Conservation (phyloP, 1,284 basidiomycete species). For the Ustilago crameri region DNA sequence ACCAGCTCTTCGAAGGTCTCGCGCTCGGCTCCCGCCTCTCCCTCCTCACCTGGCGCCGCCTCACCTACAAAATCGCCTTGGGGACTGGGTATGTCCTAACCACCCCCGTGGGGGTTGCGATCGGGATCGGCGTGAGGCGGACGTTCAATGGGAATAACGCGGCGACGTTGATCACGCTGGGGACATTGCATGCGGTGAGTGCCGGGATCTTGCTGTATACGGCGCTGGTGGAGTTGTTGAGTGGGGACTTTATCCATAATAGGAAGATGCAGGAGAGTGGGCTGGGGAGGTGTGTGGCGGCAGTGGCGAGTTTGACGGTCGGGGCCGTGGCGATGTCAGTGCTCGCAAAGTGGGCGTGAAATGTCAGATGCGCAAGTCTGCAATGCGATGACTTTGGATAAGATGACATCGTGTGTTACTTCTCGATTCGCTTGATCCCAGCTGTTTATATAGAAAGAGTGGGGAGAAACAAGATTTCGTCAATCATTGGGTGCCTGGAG, state of each 20-base stretch:
- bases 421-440: no score
- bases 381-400: no score
- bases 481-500: no score
- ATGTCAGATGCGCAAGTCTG: no score
- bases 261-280: constrained; percentile 22
- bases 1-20: constrained; percentile 56
- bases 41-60: constrained; percentile 34
- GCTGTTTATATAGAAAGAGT: no score
- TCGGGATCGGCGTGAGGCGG: constrained; percentile 82
- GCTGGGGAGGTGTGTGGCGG: constrained; percentile 14
- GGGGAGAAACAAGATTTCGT: no score
- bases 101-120: constrained; percentile 73
- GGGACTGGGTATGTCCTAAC: constrained; percentile 52
- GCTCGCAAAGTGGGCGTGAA: constrained; percentile 39
- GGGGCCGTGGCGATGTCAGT: constrained; percentile 45
- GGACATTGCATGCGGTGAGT: constrained; percentile 84
- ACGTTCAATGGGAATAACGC: constrained; percentile 83
- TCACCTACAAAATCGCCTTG: constrained; percentile 53
- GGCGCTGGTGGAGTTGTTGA: constrained; percentile 81
- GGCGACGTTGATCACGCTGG: constrained; percentile 81
- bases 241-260: constrained; percentile 43
- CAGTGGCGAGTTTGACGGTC: constrained; percentile 28
- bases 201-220: constrained; percentile 92
- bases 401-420: no score
- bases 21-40: constrained; percentile 56